These are phyloP conservation scores for Aspergillus bridgeri DNA, from an alignment of 495 filamentous ascomycete species.

Conservation along the genomic window DNA sequence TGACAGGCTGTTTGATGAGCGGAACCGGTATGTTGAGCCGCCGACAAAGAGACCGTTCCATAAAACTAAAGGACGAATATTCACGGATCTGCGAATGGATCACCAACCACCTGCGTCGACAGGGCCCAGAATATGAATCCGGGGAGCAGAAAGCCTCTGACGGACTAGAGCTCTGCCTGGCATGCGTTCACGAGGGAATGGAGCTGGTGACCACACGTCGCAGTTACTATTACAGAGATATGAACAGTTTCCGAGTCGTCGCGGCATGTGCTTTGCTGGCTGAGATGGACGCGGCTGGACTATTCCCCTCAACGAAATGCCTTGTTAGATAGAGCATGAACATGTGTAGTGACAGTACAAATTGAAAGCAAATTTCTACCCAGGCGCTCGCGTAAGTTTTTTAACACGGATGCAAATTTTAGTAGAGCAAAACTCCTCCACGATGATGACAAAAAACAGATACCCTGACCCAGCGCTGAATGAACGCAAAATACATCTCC, in stretches of 20 bases:
- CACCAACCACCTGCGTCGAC: conserved; percentile 36
- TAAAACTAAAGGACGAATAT: conserved; percentile 56
- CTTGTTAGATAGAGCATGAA: neutral
- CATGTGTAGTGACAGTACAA: neutral
- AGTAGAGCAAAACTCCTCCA: neutral
- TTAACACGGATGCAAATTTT: neutral
- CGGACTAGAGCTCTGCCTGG: conserved; percentile 15
- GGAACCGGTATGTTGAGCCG: conserved; percentile 54
- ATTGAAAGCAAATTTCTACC: neutral
- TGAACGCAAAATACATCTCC: neutral
- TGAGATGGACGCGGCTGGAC: conserved; percentile 5
- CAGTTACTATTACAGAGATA: neutral
- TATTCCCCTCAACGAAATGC: neutral
- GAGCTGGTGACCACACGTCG: neutral
- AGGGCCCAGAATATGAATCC: conserved; percentile 1
- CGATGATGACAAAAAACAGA: neutral
- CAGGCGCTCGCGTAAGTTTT: neutral
- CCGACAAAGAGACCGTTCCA: conserved; percentile 60
- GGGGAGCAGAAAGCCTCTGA: neutral
- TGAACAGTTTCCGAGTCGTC: conserved; percentile 12
- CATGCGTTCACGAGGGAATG: conserved; percentile 15
- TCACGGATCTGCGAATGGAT: conserved; percentile 46
- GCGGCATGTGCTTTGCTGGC: conserved; percentile 12
- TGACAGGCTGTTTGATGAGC: conserved; percentile 69
- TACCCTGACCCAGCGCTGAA: neutral